Evolutionary conservation across 305 asterid genomes (phyloP), one percentile per base, ranked within the genome.

Genomic region (Coffea humblotiana): DNA sequence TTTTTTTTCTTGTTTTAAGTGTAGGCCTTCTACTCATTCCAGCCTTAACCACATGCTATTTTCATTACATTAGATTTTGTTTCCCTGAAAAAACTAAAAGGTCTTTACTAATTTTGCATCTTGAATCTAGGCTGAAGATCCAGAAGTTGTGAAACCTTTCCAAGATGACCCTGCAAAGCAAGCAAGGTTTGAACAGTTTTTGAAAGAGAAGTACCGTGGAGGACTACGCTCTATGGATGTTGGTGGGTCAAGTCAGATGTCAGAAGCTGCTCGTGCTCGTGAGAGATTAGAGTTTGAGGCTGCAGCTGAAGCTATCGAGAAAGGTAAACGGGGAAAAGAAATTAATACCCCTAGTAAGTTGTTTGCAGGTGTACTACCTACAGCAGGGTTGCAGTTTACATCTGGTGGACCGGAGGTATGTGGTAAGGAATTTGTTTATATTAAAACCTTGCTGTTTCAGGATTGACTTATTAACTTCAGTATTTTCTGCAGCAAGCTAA

Each of bases 201-300:
- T 96, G 92, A 94, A 96, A 92, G 98, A 96, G 88, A 96, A 94
- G 81, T 94, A 94, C 47, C 92, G 81, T 77, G 99, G 99, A 64
- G 99, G 99, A 79, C 97, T 94, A 78, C 94, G 98, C 82, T 83
- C 91, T 75, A 96, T 87, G 84, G 97, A 94, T 75, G 86, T 92
- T 76, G 93, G 97, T 81, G 98, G 97, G 79, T 63, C 97, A 80
- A 92, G 98, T 87, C 83, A 84, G 81, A 90, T 94, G 97, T 91
- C 99, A 78, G 99, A 96, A 90, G 90, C 95, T 84, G 94, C 88
- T 78, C 99, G 99, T 84, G 99, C 98, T 80, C 99, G 98, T 84
- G 99, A 96, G 88, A 89, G 93, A 79, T 87, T 96, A 77, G 97
- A 96, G 82, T 96, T 96, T 86, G 99, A 96, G 82, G 82, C 94